A percentile compares a stretch with the other conserved stretches of the same genome.
These are phyloP conservation scores for Kodamaea arcana DNA, from an alignment of 1,139 yeast genomes.

Conservation along the genomic window DNA sequence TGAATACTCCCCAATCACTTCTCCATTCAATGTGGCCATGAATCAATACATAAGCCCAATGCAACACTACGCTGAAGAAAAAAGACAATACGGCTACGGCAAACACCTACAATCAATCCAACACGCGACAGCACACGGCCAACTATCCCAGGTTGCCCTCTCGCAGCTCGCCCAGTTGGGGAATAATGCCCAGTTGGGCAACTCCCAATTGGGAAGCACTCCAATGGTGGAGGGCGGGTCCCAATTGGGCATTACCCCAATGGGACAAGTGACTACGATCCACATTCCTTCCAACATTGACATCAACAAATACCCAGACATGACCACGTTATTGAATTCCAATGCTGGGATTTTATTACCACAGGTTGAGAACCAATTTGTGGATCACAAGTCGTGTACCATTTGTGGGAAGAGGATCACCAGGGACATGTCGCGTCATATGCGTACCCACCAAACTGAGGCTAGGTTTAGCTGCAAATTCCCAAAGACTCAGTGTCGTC, in stretches of 20 bases:
- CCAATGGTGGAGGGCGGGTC: background rate
- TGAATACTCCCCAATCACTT: slow-evolving; percentile 10
- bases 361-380: slow-evolving; percentile 28
- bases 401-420: slow-evolving; percentile 57
- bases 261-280: slow-evolving; percentile 1
- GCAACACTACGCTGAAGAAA: slow-evolving; percentile 1
- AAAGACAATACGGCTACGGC: background rate
- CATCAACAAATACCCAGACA: slow-evolving; percentile 32
- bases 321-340: slow-evolving; percentile 40
- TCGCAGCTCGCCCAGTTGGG: background rate
- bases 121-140: background rate
- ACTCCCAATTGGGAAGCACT: background rate
- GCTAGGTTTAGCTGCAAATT: slow-evolving; percentile 58
- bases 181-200: background rate
- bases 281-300: slow-evolving; percentile 16
- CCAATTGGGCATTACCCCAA: background rate
- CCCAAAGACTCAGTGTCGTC: slow-evolving; percentile 53
- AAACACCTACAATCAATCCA: background rate
- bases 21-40: slow-evolving; percentile 7
- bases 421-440: slow-evolving; percentile 62
- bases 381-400: slow-evolving; percentile 34
- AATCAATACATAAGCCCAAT: slow-evolving; percentile 4
- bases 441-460: slow-evolving; percentile 58
- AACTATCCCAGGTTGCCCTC: background rate
- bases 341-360: slow-evolving; percentile 33